A percentile compares a stretch with the other conserved stretches of the same genome.
These are phyloP conservation scores for Xylaria bambusicola DNA, from an alignment of 495 filamentous ascomycete genomes.

Conservation along the genomic window DNA sequence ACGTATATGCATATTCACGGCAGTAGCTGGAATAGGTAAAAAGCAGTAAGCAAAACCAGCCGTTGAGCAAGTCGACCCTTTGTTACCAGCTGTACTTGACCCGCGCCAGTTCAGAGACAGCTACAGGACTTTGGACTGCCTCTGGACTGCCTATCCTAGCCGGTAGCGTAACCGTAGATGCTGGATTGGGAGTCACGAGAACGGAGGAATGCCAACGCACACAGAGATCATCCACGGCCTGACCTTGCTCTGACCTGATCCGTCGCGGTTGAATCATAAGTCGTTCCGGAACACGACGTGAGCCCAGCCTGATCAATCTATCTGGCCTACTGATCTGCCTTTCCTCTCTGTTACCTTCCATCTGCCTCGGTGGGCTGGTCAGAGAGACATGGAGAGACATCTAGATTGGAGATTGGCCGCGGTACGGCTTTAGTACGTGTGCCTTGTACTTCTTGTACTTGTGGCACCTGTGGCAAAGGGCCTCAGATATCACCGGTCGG, in stretches of 20 bases:
- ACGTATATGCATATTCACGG: no score
- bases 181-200: constrained; percentile 9
- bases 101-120: constrained; percentile 12
- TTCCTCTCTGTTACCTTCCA: neutral
- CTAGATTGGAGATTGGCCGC: no score
- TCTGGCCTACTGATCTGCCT: neutral
- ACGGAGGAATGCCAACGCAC: constrained; percentile 21
- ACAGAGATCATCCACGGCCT: constrained; percentile 19
- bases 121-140: neutral
- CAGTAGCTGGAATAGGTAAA: no score
- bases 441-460: no score
- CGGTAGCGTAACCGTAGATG: no score
- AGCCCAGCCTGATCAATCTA: neutral
- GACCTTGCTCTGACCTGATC: constrained; percentile 15
- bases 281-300: constrained; percentile 10
- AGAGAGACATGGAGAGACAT: constrained; percentile 8
- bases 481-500: no score
- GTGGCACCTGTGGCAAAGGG: no score
- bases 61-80: neutral
- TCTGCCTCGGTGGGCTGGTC: neutral
- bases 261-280: constrained; percentile 7
- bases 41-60: no score
- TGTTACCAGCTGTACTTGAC: constrained; percentile 15
- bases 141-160: neutral
- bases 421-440: no score